phyloP scores from a whole-genome alignment of 1,284 basidiomycete genomes.

The Leccinum subspadiceum region DNA sequence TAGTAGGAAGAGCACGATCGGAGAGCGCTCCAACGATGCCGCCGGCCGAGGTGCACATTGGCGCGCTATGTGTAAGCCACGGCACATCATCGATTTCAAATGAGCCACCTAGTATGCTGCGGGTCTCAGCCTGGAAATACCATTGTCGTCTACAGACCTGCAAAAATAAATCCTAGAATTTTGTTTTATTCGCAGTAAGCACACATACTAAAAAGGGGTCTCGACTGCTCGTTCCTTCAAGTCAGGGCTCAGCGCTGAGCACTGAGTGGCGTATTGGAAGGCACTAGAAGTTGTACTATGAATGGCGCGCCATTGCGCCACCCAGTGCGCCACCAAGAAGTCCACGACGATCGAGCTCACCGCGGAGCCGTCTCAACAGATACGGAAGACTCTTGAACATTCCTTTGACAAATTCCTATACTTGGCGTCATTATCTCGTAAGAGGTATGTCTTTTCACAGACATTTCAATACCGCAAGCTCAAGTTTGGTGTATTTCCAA shows the following conservation, averaged over 20 bases:
- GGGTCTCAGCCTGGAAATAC: background rate
- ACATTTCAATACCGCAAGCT: background rate
- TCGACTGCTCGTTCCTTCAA: no score
- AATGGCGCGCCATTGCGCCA: background rate
- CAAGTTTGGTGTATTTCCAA: background rate
- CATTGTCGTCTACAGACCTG: background rate
- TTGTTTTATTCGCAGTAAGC: no score
- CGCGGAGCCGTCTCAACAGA: background rate
- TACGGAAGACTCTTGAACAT: background rate
- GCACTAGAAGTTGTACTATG: background rate
- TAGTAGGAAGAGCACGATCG: slow-evolving; percentile 12
- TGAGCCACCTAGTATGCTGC: background rate
- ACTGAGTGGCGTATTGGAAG: background rate
- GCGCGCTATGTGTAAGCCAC: background rate
- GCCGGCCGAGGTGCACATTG: background rate
- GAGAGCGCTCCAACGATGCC: background rate
- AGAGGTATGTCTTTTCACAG: background rate
- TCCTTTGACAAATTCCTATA: background rate
- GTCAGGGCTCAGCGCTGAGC: no score
- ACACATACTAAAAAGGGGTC: no score
- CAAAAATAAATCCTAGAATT: background rate
- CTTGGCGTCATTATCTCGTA: background rate
- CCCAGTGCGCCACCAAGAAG: no score
- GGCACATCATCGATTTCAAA: background rate
- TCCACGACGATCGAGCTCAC: background rate